These are phyloP conservation scores for Aureoboletus auriporus DNA, from an alignment of 768 basidiomycete species.

Conservation along the genomic window DNA sequence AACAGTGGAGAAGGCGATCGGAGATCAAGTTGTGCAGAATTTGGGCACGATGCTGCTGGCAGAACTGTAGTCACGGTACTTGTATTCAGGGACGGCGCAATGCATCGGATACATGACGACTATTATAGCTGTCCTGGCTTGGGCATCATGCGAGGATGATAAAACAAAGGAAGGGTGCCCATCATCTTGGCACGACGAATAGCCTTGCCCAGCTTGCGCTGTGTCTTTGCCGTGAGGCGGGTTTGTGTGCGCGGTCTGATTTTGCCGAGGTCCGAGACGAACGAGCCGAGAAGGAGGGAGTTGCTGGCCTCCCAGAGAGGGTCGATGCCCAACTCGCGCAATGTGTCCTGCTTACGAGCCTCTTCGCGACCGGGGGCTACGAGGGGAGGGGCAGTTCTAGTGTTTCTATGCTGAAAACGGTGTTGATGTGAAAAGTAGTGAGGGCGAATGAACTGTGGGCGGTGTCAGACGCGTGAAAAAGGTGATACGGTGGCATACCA, in stretches of 20 bases:
- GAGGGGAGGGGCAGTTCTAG: constrained; percentile 29
- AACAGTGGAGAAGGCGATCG: constrained; percentile 97
- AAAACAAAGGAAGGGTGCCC: constrained; percentile 69
- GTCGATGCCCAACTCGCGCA: constrained; percentile 68
- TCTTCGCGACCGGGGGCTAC: constrained; percentile 55
- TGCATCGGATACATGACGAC: neutral
- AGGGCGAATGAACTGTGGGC: constrained; percentile 44
- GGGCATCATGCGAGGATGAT: constrained; percentile 26
- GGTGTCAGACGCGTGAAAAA: neutral
- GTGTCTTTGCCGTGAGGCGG: constrained; percentile 70
- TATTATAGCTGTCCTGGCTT: constrained; percentile 13
- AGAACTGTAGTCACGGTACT: constrained; percentile 56
- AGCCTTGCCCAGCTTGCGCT: constrained; percentile 77
- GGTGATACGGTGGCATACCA: constrained; percentile 10
- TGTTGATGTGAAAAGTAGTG: constrained; percentile 39
- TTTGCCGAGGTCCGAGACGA: constrained; percentile 75
- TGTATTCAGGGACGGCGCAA: too few relatives aligned
- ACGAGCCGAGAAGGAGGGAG: constrained; percentile 50
- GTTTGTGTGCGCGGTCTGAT: constrained; percentile 69
- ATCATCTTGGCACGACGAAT: constrained; percentile 88
- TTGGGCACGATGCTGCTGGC: constrained; percentile 92
- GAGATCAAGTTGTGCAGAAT: constrained; percentile 94
- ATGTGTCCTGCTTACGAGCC: constrained; percentile 59
- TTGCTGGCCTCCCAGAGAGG: constrained; percentile 69
- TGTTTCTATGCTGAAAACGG: constrained; percentile 25